Percentiles rank a stretch among this genome's conserved stretches.
Evolutionary conservation across 2,329 filamentous ascomycete species (phyloP).

Genomic region (Fusarium tuaranense): DNA sequence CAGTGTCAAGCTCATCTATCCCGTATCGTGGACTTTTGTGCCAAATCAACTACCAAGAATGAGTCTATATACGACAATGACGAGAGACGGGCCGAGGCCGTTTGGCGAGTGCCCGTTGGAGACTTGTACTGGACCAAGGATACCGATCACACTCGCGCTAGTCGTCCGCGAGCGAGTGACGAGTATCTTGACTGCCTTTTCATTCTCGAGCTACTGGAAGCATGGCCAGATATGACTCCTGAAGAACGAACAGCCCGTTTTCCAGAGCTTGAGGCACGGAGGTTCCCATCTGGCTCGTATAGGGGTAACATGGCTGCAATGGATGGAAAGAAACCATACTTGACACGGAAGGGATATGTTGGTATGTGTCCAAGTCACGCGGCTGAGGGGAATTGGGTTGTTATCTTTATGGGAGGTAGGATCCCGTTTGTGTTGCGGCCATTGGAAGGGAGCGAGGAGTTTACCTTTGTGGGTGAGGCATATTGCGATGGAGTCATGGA

Average conservation of each 20-base stretch:
- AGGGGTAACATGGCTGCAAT: neutral
- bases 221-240: neutral
- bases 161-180: neutral
- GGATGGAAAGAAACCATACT: slow-evolving; percentile 1
- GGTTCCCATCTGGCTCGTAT: neutral
- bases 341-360: neutral
- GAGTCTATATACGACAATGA: neutral
- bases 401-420: slow-evolving; percentile 1
- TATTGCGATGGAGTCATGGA: slow-evolving; percentile 8
- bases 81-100: neutral
- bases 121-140: slow-evolving; percentile 1
- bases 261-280: neutral
- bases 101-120: slow-evolving; percentile 1
- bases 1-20: neutral
- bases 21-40: neutral
- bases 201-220: neutral
- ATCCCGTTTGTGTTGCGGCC: neutral
- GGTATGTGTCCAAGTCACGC: neutral
- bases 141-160: neutral
- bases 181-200: neutral
- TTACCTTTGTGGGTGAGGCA: slow-evolving; percentile 1
- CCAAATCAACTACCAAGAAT: neutral
- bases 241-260: neutral
- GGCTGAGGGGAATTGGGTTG: neutral
- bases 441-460: neutral